phyloP scores from a whole-genome alignment of 192 early-diverging fungal genomes.

The Nowakowskiella sp. region DNA sequence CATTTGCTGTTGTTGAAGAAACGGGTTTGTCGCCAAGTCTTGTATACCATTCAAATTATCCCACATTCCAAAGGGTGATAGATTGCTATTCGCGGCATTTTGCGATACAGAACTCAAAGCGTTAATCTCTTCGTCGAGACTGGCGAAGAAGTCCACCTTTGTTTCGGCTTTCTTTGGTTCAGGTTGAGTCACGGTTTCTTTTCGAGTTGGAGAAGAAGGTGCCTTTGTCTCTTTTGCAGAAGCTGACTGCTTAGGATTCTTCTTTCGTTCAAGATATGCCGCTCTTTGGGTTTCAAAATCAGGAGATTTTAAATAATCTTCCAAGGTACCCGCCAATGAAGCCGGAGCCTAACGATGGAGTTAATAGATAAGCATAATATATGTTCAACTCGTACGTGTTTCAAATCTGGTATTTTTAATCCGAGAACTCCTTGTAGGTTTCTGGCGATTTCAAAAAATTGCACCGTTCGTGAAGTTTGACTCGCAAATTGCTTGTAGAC shows the following conservation, averaged over 20 bases:
- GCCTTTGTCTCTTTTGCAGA: conserved; percentile 11
- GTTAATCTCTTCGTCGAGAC: conserved; percentile 28
- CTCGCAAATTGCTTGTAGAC: conserved; percentile 72
- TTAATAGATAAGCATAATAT: neutral
- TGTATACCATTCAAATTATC: conserved; percentile 16
- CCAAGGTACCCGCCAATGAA: conserved; percentile 53
- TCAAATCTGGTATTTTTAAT: conserved; percentile 62
- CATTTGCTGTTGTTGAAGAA: conserved; percentile 24
- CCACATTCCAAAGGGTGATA: conserved; percentile 18
- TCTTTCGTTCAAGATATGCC: conserved; percentile 38
- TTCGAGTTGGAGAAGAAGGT: conserved; percentile 5
- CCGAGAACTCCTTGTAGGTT: conserved; percentile 45
- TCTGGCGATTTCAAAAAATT: conserved; percentile 61
- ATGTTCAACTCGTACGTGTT: conserved; percentile 47
- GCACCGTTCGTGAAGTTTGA: conserved; percentile 60
- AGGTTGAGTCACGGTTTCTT: conserved; percentile 2
- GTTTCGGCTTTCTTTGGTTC: conserved; percentile 12
- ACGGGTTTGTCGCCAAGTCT: conserved; percentile 15
- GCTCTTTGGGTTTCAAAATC: conserved; percentile 59
- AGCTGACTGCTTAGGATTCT: conserved; percentile 5
- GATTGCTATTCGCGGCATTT: conserved; percentile 28
- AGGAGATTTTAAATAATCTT: conserved; percentile 57
- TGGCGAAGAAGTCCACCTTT: conserved; percentile 34
- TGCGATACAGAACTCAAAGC: conserved; percentile 25
- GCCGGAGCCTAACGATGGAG: conserved; percentile 45